Evolutionary conservation across 2,329 filamentous ascomycete genomes (phyloP), one percentile per base, ranked within the genome.

Genomic region (Paraphoma sp.): DNA sequence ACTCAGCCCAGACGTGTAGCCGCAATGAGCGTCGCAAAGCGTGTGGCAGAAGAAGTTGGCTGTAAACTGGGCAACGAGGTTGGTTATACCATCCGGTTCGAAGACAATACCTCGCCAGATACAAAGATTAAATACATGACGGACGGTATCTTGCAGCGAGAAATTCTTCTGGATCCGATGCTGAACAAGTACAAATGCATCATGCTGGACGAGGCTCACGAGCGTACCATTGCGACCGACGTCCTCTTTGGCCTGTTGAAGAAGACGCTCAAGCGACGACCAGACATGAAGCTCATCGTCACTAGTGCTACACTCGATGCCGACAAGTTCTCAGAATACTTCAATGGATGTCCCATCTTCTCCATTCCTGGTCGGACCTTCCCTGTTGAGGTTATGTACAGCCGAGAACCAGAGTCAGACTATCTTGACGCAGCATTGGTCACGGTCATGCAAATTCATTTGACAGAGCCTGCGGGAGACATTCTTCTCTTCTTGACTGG

Each of bases 101-200:
- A 99, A 79, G 95, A 99, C 77, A 91, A 88, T 81, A 98, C 95
- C 1, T 86, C 90, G 48, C 87, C 88, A 55, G 93, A 91, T 78
- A 99, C 95, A 1, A 87, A 96, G 59, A 86, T 99, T 75, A 99
- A 99, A 83, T 99, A 99, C 83, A 99, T 99, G 95, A 99, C 96
- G 44, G 95, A 99, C 74, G 96, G 96, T 86, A 98, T 99, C 90
- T 87, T 99, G 70, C 84, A 98, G 72, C 85, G 95, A 72, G 95
- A 99, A 80, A 93, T 95, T 54, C 96, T 99, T 89, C 89, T 97
- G 78, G 95, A 99, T 77, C 91, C 93, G 72, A 86, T 96, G 68
- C 87, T 99, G 80, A 89, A 86, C 48, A 90, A 93, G 52, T 99
- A 99, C 81, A 95, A 92, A 82, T 96, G 92, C 71, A 98, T 99